Evolutionary conservation across 1,139 yeast species (phyloP).

Genomic region (Pneumocystis oryctolagi): DNA sequence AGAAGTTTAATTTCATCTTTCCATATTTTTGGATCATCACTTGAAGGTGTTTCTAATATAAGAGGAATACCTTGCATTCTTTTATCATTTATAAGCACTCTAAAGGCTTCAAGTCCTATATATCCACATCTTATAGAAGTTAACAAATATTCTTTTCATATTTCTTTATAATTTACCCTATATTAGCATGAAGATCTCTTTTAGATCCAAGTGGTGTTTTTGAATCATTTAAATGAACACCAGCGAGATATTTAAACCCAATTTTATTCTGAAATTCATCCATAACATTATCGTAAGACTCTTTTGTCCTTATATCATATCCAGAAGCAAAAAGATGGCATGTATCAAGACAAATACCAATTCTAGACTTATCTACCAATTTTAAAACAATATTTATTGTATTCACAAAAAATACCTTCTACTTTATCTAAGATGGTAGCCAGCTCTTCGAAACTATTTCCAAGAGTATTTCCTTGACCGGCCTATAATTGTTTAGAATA

Average conservation of each 20-base stretch:
- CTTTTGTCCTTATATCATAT: constrained; percentile 57
- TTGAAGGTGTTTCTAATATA: constrained; percentile 79
- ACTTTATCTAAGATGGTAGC: constrained; percentile 58
- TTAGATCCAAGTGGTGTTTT: constrained; percentile 86
- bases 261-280: constrained; percentile 50
- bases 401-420: constrained; percentile 58
- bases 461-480: constrained; percentile 85
- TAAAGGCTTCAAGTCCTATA: constrained; percentile 68
- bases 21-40: constrained; percentile 37
- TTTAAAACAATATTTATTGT: constrained; percentile 57
- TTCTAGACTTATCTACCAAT: neutral
- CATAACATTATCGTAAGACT: constrained; percentile 54
- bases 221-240: constrained; percentile 83
- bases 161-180: constrained; percentile 34
- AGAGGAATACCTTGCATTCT: constrained; percentile 57
- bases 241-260: constrained; percentile 61
- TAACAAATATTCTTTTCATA: neutral
- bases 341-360: constrained; percentile 9
- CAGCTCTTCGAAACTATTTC: constrained; percentile 65
- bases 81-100: constrained; percentile 56
- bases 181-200: constrained; percentile 76
- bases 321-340: constrained; percentile 46
- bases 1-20: constrained; percentile 69
- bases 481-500: constrained; percentile 29
- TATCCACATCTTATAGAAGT: constrained; percentile 41